Conservation (phyloP, 176 grass and related monocot species). For the Secale cereale region DNA sequence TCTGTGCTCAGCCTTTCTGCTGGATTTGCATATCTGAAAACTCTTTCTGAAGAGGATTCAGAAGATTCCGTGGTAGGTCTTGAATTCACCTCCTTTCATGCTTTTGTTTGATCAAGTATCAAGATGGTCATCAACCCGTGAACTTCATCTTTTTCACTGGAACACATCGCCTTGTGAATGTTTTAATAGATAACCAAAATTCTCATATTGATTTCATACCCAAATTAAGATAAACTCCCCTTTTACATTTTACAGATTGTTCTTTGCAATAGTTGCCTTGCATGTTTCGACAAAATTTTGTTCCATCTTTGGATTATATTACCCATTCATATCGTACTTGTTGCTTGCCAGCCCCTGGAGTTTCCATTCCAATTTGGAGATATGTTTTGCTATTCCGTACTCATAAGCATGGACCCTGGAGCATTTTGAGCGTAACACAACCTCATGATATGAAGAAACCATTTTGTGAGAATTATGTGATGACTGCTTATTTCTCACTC, state of each 20-base stretch:
- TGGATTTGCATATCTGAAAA: constrained; percentile 62
- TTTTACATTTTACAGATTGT: not conserved
- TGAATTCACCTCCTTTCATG: constrained; percentile 4
- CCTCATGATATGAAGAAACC: not conserved
- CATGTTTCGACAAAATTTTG: not conserved
- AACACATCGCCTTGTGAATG: not conserved
- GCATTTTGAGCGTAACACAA: not conserved
- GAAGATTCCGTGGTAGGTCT: constrained; percentile 49
- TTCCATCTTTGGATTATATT: not conserved
- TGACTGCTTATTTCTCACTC: not conserved
- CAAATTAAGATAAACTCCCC: not conserved
- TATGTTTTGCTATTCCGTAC: not conserved
- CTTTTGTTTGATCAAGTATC: constrained; percentile 18
- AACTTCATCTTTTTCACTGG: not conserved
- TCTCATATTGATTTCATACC: not conserved
- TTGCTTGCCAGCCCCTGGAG: constrained; percentile 10
- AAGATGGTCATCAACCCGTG: not conserved
- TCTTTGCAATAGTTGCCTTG: not conserved
- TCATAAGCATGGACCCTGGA: not conserved
- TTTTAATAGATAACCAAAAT: not conserved
- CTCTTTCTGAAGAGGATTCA: constrained; percentile 48
- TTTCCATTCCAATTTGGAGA: not conserved
- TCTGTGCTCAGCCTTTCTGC: constrained; percentile 92
- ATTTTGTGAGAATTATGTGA: not conserved
- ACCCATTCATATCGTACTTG: not conserved